A percentile compares a stretch with the other conserved stretches of the same genome.
These are phyloP conservation scores for Nigrospora osmanthi DNA, from an alignment of 2,329 filamentous ascomycete species.

Conservation along the genomic window DNA sequence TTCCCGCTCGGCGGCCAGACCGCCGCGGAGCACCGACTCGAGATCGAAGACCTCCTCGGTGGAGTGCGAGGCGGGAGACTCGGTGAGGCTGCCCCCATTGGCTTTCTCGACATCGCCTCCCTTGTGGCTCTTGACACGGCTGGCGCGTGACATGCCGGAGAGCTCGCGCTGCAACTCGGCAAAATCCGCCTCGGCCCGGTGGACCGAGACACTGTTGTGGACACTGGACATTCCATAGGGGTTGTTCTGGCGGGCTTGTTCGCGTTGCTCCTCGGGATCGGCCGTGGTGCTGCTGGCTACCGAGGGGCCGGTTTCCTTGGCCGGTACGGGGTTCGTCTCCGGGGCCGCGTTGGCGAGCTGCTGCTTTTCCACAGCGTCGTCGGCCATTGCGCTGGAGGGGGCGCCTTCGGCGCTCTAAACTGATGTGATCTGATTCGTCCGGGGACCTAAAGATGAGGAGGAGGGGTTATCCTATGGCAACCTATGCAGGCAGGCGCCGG, in stretches of 20 bases:
- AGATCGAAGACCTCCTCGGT: constrained; percentile 63
- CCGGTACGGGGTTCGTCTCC: not conserved
- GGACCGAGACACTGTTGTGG: constrained; percentile 50
- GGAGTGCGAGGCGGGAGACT: constrained; percentile 32
- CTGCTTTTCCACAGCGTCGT: not conserved
- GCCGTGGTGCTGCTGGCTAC: constrained; percentile 3
- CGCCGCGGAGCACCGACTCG: constrained; percentile 64
- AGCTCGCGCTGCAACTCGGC: constrained; percentile 57
- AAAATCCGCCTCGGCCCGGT: constrained; percentile 64
- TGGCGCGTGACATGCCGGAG: constrained; percentile 46
- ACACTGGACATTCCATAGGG: constrained; percentile 37
- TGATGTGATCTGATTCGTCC: no score
- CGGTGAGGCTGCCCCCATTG: constrained; percentile 20
- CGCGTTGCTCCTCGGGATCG: constrained; percentile 28
- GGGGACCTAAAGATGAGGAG: no score
- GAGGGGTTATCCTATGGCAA: no score
- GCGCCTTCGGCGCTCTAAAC: no score
- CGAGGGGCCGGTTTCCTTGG: not conserved
- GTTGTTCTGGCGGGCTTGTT: constrained; percentile 35
- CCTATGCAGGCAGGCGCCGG: no score
- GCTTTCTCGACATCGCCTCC: constrained; percentile 50
- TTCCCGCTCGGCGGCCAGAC: constrained; percentile 61
- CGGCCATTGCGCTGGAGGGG: not conserved
- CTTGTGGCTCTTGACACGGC: constrained; percentile 28
- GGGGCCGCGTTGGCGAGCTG: not conserved